Conservation (phyloP, 208 protist species). For the Angomonas desouzai region DNA sequence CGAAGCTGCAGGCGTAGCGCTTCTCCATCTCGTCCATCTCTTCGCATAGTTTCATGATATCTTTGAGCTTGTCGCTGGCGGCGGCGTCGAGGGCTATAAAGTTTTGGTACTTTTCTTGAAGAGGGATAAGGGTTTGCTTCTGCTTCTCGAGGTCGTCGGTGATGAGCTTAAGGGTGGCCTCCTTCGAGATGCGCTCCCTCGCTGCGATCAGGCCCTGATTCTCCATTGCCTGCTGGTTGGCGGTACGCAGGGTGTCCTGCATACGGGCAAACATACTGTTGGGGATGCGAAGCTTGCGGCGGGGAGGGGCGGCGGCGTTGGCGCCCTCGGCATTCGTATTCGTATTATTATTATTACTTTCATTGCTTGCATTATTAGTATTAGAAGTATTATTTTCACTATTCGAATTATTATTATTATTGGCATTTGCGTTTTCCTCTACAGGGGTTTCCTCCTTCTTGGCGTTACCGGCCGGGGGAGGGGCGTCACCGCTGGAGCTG, state of each 20-base stretch:
- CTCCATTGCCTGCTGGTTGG: slow-evolving; percentile 48
- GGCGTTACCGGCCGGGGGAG: background rate
- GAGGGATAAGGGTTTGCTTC: slow-evolving; percentile 33
- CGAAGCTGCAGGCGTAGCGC: slow-evolving; percentile 61
- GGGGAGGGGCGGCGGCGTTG: background rate
- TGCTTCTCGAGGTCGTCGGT: slow-evolving; percentile 53
- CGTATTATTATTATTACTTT: too few species aligned
- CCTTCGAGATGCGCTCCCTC: slow-evolving; percentile 55
- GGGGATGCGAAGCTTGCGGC: slow-evolving; percentile 25
- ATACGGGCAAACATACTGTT: slow-evolving; percentile 66
- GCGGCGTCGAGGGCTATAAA: slow-evolving; percentile 24
- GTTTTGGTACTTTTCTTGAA: slow-evolving; percentile 46
- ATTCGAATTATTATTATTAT: too few species aligned
- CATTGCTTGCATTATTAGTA: too few species aligned
- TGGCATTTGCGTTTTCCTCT: too few species aligned
- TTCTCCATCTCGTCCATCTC: slow-evolving; percentile 64
- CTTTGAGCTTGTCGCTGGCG: slow-evolving; percentile 17
- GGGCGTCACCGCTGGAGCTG: background rate
- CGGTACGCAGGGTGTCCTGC: slow-evolving; percentile 51
- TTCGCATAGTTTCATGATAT: slow-evolving; percentile 38
- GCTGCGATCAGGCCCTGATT: slow-evolving; percentile 31
- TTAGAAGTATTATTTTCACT: too few species aligned
- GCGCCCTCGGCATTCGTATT: too few species aligned
- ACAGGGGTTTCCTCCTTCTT: background rate
- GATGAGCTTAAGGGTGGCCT: slow-evolving; percentile 53